Base-by-base conservation (phyloP, 1,284 basidiomycete species). In the Rhodotorula sp. region DNA sequence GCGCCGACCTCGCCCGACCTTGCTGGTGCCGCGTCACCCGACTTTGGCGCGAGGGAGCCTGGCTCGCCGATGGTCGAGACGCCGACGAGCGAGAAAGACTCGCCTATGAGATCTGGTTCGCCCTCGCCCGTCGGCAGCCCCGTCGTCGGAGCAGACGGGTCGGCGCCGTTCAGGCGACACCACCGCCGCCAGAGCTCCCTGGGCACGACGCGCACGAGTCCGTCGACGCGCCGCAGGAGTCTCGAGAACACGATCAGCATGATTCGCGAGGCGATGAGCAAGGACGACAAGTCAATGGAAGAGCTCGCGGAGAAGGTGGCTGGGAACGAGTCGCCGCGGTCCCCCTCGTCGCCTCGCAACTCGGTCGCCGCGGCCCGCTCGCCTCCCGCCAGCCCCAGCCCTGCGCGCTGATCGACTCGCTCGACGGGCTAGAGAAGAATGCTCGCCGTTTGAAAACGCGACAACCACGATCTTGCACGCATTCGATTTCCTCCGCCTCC, bases 191-290 rank as follows among this genome's bases (percentile, higher is more conserved):
- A 93, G 74, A 89, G 91, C 66, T 94, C 92, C 78, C 82, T 99
- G 70, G 96, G 96, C 5, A 99, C 96, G 68, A 99, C 95, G 74
- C 91, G 91, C 87, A 96, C 94, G 57, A 92, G 89, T 78, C 95
- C 96, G 16, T 94, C 91, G 78, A 99, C 89, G 68, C 85, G 96
- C 74, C 84, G 94, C 80, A 85, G 94, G 76, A 94, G 91, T 78
- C 83, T 99, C 79, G 95, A 98, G 84, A 94, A 91, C 79, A 99
- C 95, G 63, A 93, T 96, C 84, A 89, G 89, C 76, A 86, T 98
- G 81, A 96, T 99, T 78, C 89, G 93, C 80, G 72, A 73, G 65
- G 73, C 71, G 22, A 75, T 75, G 73, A 63, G 62, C 54, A 75
- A 75, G 68, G 59, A 68, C 52, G 73, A 75, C 51, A 52, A 64